Base-by-base conservation (phyloP, 2,329 filamentous ascomycete species). In the Malbranchea zuffiana region DNA sequence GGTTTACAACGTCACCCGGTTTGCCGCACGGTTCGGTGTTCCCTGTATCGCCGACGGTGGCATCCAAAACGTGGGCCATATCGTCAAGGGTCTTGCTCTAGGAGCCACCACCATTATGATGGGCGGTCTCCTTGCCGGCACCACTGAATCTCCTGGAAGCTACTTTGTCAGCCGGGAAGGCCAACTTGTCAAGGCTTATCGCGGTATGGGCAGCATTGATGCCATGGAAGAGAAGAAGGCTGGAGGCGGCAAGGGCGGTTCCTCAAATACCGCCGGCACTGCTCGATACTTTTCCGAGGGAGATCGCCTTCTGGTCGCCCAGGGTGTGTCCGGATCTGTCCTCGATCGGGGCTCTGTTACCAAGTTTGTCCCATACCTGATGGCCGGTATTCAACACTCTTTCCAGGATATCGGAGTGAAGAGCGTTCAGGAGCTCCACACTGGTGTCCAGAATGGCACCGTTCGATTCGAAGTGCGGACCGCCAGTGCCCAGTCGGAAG, bases 221-320 rank as follows among this genome's bases (percentile, higher is more conserved):
- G 90, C 90, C 49, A 98, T 98, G 90, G 87, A 96, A 67, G 88
- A 96, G 67, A 94, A 90, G 76, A 94, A 94, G 72, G 86, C 87
- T 7, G 71, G 63, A 42, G 67, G 69, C 53, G 82, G 80, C 66
- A 80, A 78, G 63, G 65, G 68, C 51, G 76, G 78, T 59, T 68
- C 70, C n/a, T 30, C 29, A 32, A 71, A 67, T 60, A 98, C 96
- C 59, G 90, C 90, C 39, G 90, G 90, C 55, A 96, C 92, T 45
- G 90, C 90, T 29, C 80, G 90, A 45, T 98, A 98, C 71, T 98
- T 98, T 69, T 95, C 87, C 28, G 90, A 98, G 66, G 87, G 87
- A 43, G 88, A 95, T 64, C 81, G 82, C 50, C 78, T 98, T 38
- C 75, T 98, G 32, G 90, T 98, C 51, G 90, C 90, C 13, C 90